Conservation (phyloP, 2,329 filamentous ascomycete genomes). For the Delphinella strobiligena region DNA sequence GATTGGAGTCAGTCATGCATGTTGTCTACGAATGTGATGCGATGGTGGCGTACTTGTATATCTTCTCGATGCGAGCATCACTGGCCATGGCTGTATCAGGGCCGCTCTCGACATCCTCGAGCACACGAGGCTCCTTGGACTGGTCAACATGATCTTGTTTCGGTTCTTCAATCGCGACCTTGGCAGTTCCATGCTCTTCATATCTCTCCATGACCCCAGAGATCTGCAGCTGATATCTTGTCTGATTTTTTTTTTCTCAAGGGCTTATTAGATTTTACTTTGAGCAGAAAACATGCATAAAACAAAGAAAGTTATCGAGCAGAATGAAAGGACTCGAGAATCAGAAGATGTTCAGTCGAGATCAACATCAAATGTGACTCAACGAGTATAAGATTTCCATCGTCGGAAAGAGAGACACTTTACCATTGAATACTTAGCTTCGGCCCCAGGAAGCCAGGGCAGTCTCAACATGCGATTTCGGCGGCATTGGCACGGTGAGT, state of each 20-base stretch:
- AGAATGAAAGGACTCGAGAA: no score
- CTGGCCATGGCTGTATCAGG: conserved; percentile 1
- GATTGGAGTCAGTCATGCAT: neutral
- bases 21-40: no score
- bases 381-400: no score
- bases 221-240: no score
- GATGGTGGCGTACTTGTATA: conserved; percentile 10
- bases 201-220: neutral
- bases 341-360: no score
- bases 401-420: neutral
- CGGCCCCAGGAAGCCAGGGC: neutral
- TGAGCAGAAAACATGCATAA: no score
- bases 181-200: neutral
- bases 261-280: no score
- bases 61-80: conserved; percentile 8
- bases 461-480: neutral
- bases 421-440: neutral
- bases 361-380: no score
- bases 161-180: neutral
- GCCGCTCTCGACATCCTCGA: conserved; percentile 8
- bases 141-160: neutral
- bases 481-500: neutral
- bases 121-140: neutral
- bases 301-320: no score
- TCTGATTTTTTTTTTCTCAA: no score